Base-by-base conservation (phyloP, 345 rosid genomes). In the Jatropha curcas region DNA sequence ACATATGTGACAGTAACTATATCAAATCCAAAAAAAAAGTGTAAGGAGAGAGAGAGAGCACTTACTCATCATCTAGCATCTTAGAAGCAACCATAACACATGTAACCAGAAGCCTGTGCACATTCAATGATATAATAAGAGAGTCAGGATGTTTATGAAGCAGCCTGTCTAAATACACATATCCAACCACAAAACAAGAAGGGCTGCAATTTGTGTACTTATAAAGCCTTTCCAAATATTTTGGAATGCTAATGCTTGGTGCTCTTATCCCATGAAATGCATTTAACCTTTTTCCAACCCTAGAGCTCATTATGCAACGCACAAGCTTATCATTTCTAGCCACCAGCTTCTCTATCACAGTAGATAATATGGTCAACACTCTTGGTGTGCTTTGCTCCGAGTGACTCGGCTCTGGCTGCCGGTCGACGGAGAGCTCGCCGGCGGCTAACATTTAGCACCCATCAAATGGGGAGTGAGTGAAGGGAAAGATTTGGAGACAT, bases 81-180 rank as follows among this genome's bases (percentile, higher is more conserved):
- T 94, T 94, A 33, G 98, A 83, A 77, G 97, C 98, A 71, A 94
- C 86, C 97, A 94, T 80, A 87, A 94, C 88, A 65, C 90, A 79
- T 11, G 97, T 90, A 25, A 94, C 86, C 60, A 94, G 90, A 80
- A 94, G 74, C 68, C 94, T 83, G 82, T 94, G 97, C 59, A 90
- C 93, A 68, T 90, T 90, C 73, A 90, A 57, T 28, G 97, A 90
- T 17, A 86, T 65, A 43, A 90, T 82, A 39, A 90, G 92, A 31
- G 97, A 94, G 72, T 85, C 81, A 41, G 93, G 97, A 55, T 94
- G 84, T 75, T 72, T 86, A 73, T 94, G 97, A 48, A 84, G 60
- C 75, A 94, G 68, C 75, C 94, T 82, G 84, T 90, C 97, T 35
- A 92, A 85, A 48, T 88, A 94, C 62, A 88, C 93, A 57, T 80